These are phyloP conservation scores for Ceratocystis destructans DNA, from an alignment of 2,329 filamentous ascomycete species.

Conservation along the genomic window DNA sequence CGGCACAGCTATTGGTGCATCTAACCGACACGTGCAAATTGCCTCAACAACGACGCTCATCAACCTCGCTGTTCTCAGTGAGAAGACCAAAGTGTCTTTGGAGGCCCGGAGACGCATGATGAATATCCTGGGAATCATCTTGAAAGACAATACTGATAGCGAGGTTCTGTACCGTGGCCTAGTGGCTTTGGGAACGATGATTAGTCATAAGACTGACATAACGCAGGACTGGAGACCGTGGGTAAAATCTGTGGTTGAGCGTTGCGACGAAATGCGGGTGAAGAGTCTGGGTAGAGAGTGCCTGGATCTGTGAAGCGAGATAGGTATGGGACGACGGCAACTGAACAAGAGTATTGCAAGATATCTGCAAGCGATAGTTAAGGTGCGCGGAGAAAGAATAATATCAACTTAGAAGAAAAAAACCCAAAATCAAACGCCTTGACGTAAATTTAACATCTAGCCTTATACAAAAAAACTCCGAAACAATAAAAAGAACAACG, in stretches of 20 bases:
- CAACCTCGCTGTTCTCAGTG: slow-evolving; percentile 61
- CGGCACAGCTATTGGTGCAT: slow-evolving; percentile 35
- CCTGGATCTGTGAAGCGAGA: slow-evolving; percentile 24
- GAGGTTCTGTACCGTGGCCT: slow-evolving; percentile 75
- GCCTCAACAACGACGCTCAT: slow-evolving; percentile 71
- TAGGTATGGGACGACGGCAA: background rate
- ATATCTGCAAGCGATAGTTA: too few relatives aligned
- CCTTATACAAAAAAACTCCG: background rate
- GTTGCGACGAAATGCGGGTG: slow-evolving; percentile 34
- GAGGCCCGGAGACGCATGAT: slow-evolving; percentile 41
- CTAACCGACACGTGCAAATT: slow-evolving; percentile 68
- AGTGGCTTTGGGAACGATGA: slow-evolving; percentile 67
- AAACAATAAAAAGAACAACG: background rate
- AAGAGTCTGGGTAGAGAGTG: slow-evolving; percentile 36
- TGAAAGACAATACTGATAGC: slow-evolving; percentile 55
- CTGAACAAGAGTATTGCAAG: background rate
- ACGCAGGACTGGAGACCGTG: slow-evolving; percentile 24
- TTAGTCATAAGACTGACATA: slow-evolving; percentile 30
- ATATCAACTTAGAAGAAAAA: too few relatives aligned
- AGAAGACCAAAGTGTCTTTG: slow-evolving; percentile 21
- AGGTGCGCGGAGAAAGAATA: too few relatives aligned
- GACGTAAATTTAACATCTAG: background rate
- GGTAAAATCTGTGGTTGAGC: slow-evolving; percentile 33
- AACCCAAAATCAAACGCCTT: background rate
- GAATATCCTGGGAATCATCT: slow-evolving; percentile 46